Base-by-base conservation (phyloP, 176 grass and related monocot species). In the Aegilops tauschii region DNA sequence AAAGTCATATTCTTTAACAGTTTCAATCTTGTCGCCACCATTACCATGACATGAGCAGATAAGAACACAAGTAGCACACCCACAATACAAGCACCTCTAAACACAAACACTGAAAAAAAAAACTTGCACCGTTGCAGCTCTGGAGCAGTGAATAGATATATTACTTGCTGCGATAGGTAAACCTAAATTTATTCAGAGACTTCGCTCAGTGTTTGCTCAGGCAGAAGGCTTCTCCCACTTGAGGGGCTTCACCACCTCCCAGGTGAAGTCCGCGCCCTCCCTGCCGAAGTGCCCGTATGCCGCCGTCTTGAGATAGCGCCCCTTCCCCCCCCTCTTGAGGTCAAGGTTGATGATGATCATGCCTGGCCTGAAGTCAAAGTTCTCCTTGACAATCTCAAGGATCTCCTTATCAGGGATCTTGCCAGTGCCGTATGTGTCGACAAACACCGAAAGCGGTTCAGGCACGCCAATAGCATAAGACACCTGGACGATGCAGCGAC, bases 241-340 rank as follows among this genome's bases (percentile, higher is more conserved):
- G 72, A 75, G 72, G 8, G 72, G 72, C 72, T 75, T 75, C 72
- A 75, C 72, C 23, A 75, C 25, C 72, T 75, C 72, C 72, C 72
- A 75, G 42, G 72, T 75, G 72, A 75, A 75, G 25, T 75, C 72
- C 1, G 72, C 40, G 13, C 25, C 42, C 49, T 75, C 72, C 72
- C 72, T 75, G 27, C 72, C 72, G 9, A 75, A 75, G 72, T 75
- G 72, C 13, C 72, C 72, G 7, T 75, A 75, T 4, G 72, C 42
- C 25, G 72, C 72, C 13, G 72, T 75, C 72, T 75, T 75, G 42
- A 75, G 72, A 25, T 50, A 75, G 3, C 72, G 72, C 42, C 42
- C 42, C 4, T 28, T 75, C 72, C 7, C 42, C 3, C 72, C 72
- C 72, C 72, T 75, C 72, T 75, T 75, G 3, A 75, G 72, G 72